These are phyloP conservation scores for Nakazawaea siamensis DNA, from an alignment of 805 yeast genomes.

Conservation along the genomic window DNA sequence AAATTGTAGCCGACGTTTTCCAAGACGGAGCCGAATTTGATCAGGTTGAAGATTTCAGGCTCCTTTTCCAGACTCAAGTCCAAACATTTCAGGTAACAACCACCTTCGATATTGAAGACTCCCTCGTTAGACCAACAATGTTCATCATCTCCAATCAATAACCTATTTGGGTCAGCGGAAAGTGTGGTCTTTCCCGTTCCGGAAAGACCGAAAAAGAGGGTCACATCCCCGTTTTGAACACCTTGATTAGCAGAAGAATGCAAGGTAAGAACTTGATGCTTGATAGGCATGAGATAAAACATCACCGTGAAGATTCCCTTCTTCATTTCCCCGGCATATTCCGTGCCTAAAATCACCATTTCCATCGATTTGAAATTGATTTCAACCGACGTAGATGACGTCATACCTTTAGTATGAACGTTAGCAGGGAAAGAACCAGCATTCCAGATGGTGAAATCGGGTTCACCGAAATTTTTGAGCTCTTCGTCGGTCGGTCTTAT, in stretches of 20 bases:
- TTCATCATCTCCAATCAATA: constrained; percentile 96
- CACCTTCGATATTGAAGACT: constrained; percentile 98
- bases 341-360: constrained; percentile 97
- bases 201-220: constrained; percentile 91
- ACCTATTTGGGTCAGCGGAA: constrained; percentile 92
- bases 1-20: constrained; percentile 90
- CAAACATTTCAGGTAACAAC: constrained; percentile 97
- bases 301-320: constrained; percentile 98
- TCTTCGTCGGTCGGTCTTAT: constrained; percentile 92
- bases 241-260: constrained; percentile 97
- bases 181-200: constrained; percentile 98
- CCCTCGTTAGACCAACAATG: constrained; percentile 99
- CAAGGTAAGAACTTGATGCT: constrained; percentile 81
- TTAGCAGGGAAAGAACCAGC: constrained; percentile 99
- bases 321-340: constrained; percentile 99
- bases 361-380: constrained; percentile 97
- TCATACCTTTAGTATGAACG: constrained; percentile 93
- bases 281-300: constrained; percentile 98
- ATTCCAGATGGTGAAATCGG: constrained; percentile 96
- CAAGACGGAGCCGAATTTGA: constrained; percentile 87
- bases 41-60: constrained; percentile 95
- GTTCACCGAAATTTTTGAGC: constrained; percentile 85
- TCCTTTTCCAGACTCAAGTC: constrained; percentile 86
- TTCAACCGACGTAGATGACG: constrained; percentile 91
- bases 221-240: constrained; percentile 69